Evolutionary conservation across 148 eudicot genomes (phyloP).

Genomic region (Talinum fruticosum): DNA sequence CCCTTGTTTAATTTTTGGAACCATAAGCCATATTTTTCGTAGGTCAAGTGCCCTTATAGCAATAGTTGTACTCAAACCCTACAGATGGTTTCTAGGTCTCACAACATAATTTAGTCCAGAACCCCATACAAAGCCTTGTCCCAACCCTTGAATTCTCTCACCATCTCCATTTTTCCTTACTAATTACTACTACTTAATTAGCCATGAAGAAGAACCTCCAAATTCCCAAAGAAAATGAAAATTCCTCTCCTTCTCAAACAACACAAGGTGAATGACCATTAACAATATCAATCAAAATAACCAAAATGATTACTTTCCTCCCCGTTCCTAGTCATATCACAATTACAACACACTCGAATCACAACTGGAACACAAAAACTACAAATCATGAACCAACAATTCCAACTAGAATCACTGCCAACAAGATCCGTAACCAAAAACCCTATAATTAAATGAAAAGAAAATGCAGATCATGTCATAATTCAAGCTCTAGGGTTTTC

Average conservation of each 20-base stretch:
- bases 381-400: background rate
- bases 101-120: background rate
- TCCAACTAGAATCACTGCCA: background rate
- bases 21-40: background rate
- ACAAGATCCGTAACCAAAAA: background rate
- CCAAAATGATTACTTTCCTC: background rate
- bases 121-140: background rate
- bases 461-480: background rate
- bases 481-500: background rate
- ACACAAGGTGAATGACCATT: background rate
- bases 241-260: background rate
- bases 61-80: background rate
- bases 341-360: background rate
- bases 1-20: no score
- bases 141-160: background rate
- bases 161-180: background rate
- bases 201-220: background rate
- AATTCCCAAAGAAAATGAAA: background rate
- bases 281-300: conserved; percentile 1
- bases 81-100: background rate
- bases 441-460: background rate
- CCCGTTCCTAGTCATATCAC: background rate
- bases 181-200: background rate
- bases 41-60: background rate
- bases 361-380: background rate